Evolutionary conservation across 1,284 basidiomycete genomes (phyloP).

Genomic region (Coriolopsis trogii): DNA sequence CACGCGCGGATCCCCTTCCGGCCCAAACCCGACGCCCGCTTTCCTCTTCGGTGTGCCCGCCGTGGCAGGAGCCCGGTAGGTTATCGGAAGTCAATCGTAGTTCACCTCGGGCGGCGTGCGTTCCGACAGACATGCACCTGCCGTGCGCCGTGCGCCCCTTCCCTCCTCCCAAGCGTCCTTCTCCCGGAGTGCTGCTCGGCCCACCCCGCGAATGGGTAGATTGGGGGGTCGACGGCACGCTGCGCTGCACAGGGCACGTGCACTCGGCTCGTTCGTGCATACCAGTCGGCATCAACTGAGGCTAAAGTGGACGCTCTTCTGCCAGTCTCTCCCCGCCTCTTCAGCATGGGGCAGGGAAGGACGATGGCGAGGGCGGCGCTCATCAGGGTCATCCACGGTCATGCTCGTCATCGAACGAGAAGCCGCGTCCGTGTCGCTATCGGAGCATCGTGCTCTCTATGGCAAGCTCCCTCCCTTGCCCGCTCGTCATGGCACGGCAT

Average conservation of each 20-base stretch:
- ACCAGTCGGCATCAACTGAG: too few species aligned
- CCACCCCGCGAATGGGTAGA: conserved; percentile 1
- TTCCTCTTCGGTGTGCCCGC: too few species aligned
- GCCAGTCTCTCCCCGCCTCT: conserved; percentile 3
- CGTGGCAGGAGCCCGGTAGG: too few species aligned
- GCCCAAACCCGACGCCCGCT: not conserved
- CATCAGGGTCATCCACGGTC: too few species aligned
- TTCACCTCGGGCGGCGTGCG: not conserved
- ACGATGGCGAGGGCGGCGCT: too few species aligned
- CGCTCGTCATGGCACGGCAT: too few species aligned
- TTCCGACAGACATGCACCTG: not conserved
- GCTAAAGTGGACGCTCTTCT: not conserved
- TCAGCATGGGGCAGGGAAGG: conserved; percentile 8
- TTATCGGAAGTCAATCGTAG: conserved; percentile 14
- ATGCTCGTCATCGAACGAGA: too few species aligned
- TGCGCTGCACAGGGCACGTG: not conserved
- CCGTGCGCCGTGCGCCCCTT: not conserved
- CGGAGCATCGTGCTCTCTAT: too few species aligned
- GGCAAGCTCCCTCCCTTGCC: too few species aligned
- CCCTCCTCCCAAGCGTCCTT: not conserved
- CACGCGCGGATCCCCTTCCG: not conserved
- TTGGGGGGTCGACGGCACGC: not conserved
- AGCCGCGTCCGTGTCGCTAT: too few species aligned
- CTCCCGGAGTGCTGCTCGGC: not conserved
- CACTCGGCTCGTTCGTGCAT: too few species aligned